These are phyloP conservation scores for Croton laevigatus DNA, from an alignment of 441 rosid species.

Conservation along the genomic window DNA sequence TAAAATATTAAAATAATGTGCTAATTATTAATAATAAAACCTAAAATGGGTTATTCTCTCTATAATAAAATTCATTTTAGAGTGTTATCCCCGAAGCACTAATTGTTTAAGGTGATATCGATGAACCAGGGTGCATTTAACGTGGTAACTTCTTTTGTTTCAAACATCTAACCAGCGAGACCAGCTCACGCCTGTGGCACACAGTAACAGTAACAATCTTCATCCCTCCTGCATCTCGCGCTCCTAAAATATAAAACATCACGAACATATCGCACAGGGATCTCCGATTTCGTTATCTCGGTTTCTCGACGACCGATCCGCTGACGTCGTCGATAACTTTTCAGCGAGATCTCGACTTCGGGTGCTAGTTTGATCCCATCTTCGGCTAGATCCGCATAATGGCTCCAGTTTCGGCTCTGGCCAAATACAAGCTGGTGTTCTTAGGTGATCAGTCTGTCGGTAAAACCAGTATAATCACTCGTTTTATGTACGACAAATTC, in stretches of 20 bases:
- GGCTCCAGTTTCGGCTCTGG: constrained; percentile 86
- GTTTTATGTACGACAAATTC: constrained; percentile 92
- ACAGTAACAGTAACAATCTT: too few species aligned
- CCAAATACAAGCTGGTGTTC: constrained; percentile 89
- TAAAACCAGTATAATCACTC: constrained; percentile 87
- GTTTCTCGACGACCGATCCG: neutral
- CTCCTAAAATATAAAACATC: neutral
- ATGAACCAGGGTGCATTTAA: neutral
- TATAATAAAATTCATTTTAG: too few species aligned
- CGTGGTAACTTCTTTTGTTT: neutral
- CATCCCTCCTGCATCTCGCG: neutral
- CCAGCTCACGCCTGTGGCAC: neutral
- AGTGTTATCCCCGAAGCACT: too few species aligned
- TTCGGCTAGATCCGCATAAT: constrained; percentile 24
- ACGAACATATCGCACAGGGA: neutral
- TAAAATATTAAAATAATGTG: too few species aligned
- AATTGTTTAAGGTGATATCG: too few species aligned
- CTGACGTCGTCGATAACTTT: neutral
- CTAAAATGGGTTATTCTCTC: too few species aligned
- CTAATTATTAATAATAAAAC: too few species aligned
- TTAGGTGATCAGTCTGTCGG: constrained; percentile 92
- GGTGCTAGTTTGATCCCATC: neutral
- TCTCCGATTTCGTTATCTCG: neutral
- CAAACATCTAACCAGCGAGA: neutral
- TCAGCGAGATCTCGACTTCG: constrained; percentile 6